phyloP scores from a whole-genome alignment of 1,139 yeast species.

The Protomyces lactucae-debilis region DNA sequence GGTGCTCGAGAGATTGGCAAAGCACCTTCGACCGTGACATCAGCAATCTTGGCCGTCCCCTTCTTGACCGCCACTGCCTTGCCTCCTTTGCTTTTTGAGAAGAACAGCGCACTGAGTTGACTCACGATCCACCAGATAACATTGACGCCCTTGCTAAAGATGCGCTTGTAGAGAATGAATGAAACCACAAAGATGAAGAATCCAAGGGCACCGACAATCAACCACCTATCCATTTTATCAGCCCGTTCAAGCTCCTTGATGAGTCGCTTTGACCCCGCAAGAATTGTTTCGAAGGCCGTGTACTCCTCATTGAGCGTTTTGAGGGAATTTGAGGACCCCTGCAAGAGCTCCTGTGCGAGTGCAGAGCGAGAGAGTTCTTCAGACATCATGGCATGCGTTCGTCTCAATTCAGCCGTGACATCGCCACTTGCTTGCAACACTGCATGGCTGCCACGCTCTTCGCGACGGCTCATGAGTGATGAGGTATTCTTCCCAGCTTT shows the following conservation, averaged over 20 bases:
- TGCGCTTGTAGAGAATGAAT: conserved; percentile 14
- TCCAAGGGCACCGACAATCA: conserved; percentile 55
- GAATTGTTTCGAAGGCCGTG: conserved; percentile 50
- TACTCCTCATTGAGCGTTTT: conserved; percentile 50
- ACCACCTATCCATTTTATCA: conserved; percentile 55
- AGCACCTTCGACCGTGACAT: neutral
- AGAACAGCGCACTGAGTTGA: neutral
- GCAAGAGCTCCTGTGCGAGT: conserved; percentile 56
- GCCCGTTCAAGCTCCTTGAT: conserved; percentile 64
- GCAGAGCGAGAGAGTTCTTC: conserved; percentile 50
- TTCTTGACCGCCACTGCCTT: neutral
- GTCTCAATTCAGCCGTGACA: conserved; percentile 23
- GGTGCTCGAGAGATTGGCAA: neutral
- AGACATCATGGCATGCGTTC: conserved; percentile 26
- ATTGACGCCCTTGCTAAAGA: conserved; percentile 21
- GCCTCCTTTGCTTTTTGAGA: neutral
- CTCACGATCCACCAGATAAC: conserved; percentile 5
- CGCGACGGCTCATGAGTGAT: neutral
- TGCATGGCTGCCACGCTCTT: conserved; percentile 5
- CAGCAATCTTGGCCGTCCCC: neutral
- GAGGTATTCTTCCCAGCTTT: neutral
- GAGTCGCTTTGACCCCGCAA: conserved; percentile 52
- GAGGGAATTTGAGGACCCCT: conserved; percentile 54
- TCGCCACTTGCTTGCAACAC: conserved; percentile 24
- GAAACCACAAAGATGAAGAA: conserved; percentile 37